These are phyloP conservation scores for Hypoxylon subgilvum DNA, from an alignment of 495 filamentous ascomycete genomes.

Conservation along the genomic window DNA sequence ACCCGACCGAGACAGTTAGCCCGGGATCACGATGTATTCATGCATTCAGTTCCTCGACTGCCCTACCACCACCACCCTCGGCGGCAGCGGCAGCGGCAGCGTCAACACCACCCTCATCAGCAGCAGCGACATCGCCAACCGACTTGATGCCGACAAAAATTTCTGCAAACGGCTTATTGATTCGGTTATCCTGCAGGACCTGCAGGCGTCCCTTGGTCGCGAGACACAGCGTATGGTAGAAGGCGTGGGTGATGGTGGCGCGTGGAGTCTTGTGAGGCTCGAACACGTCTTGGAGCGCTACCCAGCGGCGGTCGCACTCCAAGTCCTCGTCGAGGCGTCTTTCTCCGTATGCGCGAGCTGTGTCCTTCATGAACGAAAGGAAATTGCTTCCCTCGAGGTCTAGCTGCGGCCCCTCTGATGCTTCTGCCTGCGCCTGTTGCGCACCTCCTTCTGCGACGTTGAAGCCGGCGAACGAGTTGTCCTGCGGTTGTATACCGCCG, in stretches of 20 bases:
- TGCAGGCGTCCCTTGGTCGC: slow-evolving; percentile 66
- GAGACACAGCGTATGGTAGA: slow-evolving; percentile 74
- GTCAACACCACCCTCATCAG: no score
- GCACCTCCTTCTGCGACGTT: not conserved
- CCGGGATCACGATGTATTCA: no score
- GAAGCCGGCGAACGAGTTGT: slow-evolving; percentile 23
- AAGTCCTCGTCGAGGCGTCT: slow-evolving; percentile 45
- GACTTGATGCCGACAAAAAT: slow-evolving; percentile 44
- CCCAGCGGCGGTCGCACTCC: slow-evolving; percentile 44
- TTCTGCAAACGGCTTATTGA: slow-evolving; percentile 42
- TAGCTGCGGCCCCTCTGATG: slow-evolving; percentile 28
- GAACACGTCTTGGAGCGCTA: slow-evolving; percentile 67
- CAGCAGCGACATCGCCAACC: no score
- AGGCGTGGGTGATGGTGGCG: slow-evolving; percentile 70
- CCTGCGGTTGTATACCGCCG: slow-evolving; percentile 38
- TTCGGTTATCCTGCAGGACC: slow-evolving; percentile 58
- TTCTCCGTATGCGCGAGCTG: slow-evolving; percentile 45
- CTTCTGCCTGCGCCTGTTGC: slow-evolving; percentile 13
- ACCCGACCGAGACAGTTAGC: no score
- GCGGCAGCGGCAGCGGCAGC: no score
- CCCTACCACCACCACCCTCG: no score
- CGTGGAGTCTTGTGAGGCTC: slow-evolving; percentile 59
- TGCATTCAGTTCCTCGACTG: no score
- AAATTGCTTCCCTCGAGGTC: slow-evolving; percentile 52
- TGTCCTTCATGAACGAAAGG: slow-evolving; percentile 62